Conservation (phyloP, 2,329 filamentous ascomycete genomes). For the Fusarium sp. region DNA sequence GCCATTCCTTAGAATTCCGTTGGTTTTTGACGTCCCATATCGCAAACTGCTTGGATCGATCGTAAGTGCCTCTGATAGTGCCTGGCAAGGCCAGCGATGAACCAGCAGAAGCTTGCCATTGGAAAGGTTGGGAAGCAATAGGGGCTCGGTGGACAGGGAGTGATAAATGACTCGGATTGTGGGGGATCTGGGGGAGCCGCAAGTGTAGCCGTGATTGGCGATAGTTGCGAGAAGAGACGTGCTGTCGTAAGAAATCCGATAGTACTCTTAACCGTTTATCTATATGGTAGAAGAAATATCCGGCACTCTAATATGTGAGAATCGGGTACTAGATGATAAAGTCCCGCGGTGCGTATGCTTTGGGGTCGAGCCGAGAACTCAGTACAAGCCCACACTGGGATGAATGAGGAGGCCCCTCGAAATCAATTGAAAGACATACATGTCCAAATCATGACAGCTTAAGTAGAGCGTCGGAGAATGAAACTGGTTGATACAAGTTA, state of each 20-base stretch:
- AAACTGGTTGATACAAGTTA: no score
- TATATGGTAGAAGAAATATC: background rate
- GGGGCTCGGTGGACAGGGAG: no score
- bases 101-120: no score
- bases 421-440: background rate
- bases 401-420: background rate
- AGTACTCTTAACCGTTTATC: background rate
- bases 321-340: background rate
- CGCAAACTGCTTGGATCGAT: no score
- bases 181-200: no score
- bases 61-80: no score
- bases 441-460: background rate
- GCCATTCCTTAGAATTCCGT: background rate
- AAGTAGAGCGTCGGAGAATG: background rate
- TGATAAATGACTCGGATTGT: no score
- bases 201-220: no score
- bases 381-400: background rate
- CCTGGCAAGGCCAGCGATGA: no score
- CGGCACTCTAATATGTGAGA: background rate
- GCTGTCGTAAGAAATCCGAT: background rate
- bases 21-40: background rate
- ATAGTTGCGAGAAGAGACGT: background rate
- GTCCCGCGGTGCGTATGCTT: background rate
- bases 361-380: background rate
- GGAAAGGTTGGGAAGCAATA: no score